These are phyloP conservation scores for Stygiomarasmius scandens DNA, from an alignment of 1,284 basidiomycete species.

Conservation along the genomic window DNA sequence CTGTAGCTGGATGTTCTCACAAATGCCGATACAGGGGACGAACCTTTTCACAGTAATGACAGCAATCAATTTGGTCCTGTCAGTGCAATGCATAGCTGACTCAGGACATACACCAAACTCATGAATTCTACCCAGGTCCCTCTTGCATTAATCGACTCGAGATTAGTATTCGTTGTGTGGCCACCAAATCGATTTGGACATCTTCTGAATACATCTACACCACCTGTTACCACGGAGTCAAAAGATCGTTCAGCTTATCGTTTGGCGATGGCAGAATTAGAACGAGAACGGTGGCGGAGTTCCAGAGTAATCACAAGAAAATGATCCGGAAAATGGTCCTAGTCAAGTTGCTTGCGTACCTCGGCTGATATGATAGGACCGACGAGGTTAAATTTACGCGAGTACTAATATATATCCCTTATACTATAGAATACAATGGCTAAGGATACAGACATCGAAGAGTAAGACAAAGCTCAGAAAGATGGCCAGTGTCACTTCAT, in stretches of 20 bases:
- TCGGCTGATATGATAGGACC: no score
- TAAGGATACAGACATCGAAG: neutral
- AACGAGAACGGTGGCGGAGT: slow-evolving; percentile 46
- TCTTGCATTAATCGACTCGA: slow-evolving; percentile 63
- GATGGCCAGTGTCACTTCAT: neutral
- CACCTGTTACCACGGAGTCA: slow-evolving; percentile 27
- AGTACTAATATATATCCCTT: neutral
- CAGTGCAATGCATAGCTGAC: slow-evolving; percentile 24
- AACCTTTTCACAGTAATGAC: slow-evolving; percentile 67
- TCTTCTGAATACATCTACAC: slow-evolving; percentile 25
- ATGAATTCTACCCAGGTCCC: slow-evolving; percentile 50
- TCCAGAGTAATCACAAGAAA: slow-evolving; percentile 37
- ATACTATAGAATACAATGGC: neutral
- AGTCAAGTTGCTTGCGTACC: no score
- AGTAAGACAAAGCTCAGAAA: neutral
- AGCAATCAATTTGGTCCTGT: slow-evolving; percentile 78
- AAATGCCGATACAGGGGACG: slow-evolving; percentile 49
- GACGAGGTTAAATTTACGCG: no score
- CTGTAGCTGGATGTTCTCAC: slow-evolving; percentile 7
- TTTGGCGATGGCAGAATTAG: slow-evolving; percentile 45
- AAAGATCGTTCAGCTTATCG: slow-evolving; percentile 43
- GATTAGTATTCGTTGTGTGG: slow-evolving; percentile 62
- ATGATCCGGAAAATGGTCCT: neutral
- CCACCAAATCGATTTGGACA: slow-evolving; percentile 58
- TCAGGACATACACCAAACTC: neutral